Conservation (phyloP, 192 early-diverging fungal genomes). For the Radiomyces spectabilis region DNA sequence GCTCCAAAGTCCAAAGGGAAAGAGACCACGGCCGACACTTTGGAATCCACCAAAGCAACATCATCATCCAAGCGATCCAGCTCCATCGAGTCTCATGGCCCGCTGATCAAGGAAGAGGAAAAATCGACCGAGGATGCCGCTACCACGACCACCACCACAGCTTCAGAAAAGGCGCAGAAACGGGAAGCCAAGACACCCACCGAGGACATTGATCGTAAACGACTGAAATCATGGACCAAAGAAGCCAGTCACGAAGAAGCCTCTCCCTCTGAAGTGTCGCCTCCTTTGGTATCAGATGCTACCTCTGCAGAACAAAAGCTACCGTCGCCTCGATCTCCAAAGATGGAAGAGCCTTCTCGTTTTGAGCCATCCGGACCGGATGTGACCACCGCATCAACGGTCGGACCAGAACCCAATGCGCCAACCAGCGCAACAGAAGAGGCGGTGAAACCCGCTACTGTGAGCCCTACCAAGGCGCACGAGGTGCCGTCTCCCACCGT, state of each 20-base stretch:
- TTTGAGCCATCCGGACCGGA: too few species aligned
- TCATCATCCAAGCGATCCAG: background rate
- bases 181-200: background rate
- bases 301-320: background rate
- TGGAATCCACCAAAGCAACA: background rate
- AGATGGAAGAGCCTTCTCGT: too few species aligned
- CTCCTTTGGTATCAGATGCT: background rate
- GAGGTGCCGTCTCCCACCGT: too few species aligned
- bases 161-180: background rate
- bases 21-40: background rate
- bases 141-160: background rate
- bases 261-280: background rate
- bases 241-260: too few species aligned
- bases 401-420: too few species aligned
- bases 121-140: background rate
- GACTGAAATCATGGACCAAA: too few species aligned
- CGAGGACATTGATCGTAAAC: too few species aligned
- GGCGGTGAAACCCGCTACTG: too few species aligned
- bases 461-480: too few species aligned
- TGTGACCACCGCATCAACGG: too few species aligned
- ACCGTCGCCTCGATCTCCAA: background rate
- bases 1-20: background rate
- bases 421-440: too few species aligned
- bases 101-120: background rate
- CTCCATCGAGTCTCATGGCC: background rate